These are phyloP conservation scores for Fusarium acutatum DNA, from an alignment of 2,329 filamentous ascomycete species.

Conservation along the genomic window DNA sequence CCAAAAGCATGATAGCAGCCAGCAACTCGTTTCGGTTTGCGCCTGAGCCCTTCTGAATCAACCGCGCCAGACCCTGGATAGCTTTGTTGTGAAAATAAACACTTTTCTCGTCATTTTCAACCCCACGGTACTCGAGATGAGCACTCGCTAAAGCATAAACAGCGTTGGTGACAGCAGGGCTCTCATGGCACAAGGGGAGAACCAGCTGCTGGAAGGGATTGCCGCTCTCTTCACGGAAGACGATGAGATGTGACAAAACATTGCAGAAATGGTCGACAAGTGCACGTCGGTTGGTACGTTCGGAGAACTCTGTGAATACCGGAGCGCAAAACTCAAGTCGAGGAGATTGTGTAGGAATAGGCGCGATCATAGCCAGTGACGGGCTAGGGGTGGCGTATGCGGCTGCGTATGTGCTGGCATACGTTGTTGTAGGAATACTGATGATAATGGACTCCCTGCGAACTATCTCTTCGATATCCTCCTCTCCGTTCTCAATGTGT, in stretches of 20 bases:
- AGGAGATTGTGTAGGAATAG: constrained; percentile 39
- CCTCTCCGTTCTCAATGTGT: constrained; percentile 32
- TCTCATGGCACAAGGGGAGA: constrained; percentile 65
- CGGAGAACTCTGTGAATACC: constrained; percentile 65
- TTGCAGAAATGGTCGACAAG: constrained; percentile 71
- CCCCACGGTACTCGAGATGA: constrained; percentile 75
- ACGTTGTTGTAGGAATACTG: constrained; percentile 26
- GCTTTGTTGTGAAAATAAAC: constrained; percentile 68
- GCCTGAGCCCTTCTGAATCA: constrained; percentile 63
- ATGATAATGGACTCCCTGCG: constrained; percentile 31
- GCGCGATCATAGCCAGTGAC: constrained; percentile 40
- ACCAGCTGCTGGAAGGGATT: constrained; percentile 72
- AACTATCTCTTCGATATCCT: constrained; percentile 44
- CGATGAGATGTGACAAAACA: constrained; percentile 70
- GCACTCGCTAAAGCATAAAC: constrained; percentile 86
- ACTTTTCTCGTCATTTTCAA: constrained; percentile 63
- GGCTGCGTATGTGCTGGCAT: constrained; percentile 20
- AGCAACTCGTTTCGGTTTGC: constrained; percentile 65
- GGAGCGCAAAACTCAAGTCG: constrained; percentile 62
- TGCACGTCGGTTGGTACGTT: constrained; percentile 61
- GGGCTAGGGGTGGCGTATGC: constrained; percentile 31
- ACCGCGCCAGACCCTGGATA: constrained; percentile 63
- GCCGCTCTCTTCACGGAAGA: constrained; percentile 68
- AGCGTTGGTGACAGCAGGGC: constrained; percentile 76
- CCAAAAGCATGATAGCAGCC: constrained; percentile 67